Evolutionary conservation across 768 basidiomycete genomes (phyloP), one percentile per base, ranked within the genome.

Genomic region (Hemileccinum rubropunctum): DNA sequence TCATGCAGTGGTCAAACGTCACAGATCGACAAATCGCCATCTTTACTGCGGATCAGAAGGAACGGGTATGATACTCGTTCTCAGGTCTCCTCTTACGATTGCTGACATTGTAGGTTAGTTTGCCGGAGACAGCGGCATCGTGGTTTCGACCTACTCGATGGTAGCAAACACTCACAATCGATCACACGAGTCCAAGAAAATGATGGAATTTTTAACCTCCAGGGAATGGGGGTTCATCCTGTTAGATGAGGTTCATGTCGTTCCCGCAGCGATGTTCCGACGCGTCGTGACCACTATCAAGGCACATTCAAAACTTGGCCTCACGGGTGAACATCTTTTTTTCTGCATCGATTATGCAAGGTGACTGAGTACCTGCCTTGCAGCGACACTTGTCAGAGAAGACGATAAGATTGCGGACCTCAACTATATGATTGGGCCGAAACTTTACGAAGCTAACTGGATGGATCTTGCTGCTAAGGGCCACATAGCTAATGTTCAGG

Each of bases 391-490:
- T 36, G 97, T 99, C 21, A 88, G 97, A 51, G 97, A 99, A 71
- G 97, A 99, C 63, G 97, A 99, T 69, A 98, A 98, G 74, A 98
- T 99, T 62, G 87, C 88, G 14, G 97, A 99, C 71, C 75, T 99
- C 49, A 98, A 98, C 65, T 99, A 98, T 64, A 91, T 98, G 86
- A 98, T 99, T 67, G 97, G 97, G 7, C 97, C 97, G 10, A 99
- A 99, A 71, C 79, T 99, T 27, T 99, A 99, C 65, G 97, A 99
- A 71, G 97, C 97, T 5, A 99, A 99, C 66, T 99, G 97, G 97
- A 98, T 99, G 95, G 97, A 99, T 69, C 83, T 99, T 58, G 97
- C 97, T 46, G 93, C 92, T 53, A 98, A 98, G 71, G 97, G 97
- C 2, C 97, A 99, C 69, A 99, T 99, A 63, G 97, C 97, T 7